Evolutionary conservation across 192 early-diverging fungal species (phyloP).

Genomic region (Mortierella antarctica): DNA sequence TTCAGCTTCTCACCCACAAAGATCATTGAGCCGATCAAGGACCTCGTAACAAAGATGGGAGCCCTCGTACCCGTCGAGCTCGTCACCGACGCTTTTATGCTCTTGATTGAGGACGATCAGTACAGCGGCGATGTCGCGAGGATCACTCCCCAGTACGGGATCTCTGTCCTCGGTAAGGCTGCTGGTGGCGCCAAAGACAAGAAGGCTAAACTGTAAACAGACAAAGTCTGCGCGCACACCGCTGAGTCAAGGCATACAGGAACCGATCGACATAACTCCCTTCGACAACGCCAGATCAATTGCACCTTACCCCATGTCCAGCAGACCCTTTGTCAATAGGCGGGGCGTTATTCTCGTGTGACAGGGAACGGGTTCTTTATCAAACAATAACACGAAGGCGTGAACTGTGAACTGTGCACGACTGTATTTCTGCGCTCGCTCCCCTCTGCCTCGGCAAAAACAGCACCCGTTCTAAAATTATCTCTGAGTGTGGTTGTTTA

Average conservation of each 20-base stretch:
- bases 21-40: slow-evolving; percentile 57
- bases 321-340: too few relatives aligned
- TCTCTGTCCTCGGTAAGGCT: slow-evolving; percentile 24
- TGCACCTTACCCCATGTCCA: background rate
- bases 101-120: slow-evolving; percentile 67
- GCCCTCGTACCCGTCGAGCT: slow-evolving; percentile 49
- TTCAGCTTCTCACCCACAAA: slow-evolving; percentile 61
- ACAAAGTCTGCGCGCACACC: background rate
- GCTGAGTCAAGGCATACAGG: background rate
- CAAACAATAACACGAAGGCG: too few relatives aligned
- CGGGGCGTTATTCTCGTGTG: too few relatives aligned
- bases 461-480: too few relatives aligned
- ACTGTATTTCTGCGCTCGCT: too few relatives aligned
- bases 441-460: too few relatives aligned
- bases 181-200: slow-evolving; percentile 10
- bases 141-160: slow-evolving; percentile 30
- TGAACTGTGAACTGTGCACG: too few relatives aligned
- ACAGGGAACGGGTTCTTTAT: too few relatives aligned
- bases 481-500: too few relatives aligned
- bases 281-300: background rate
- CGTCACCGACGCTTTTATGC: slow-evolving; percentile 69
- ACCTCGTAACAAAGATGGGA: slow-evolving; percentile 31
- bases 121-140: slow-evolving; percentile 61
- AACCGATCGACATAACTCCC: too few relatives aligned
- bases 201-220: slow-evolving; percentile 34